Conservation (phyloP, 2,329 filamentous ascomycete genomes). For the Phaeosphaeria sp. region DNA sequence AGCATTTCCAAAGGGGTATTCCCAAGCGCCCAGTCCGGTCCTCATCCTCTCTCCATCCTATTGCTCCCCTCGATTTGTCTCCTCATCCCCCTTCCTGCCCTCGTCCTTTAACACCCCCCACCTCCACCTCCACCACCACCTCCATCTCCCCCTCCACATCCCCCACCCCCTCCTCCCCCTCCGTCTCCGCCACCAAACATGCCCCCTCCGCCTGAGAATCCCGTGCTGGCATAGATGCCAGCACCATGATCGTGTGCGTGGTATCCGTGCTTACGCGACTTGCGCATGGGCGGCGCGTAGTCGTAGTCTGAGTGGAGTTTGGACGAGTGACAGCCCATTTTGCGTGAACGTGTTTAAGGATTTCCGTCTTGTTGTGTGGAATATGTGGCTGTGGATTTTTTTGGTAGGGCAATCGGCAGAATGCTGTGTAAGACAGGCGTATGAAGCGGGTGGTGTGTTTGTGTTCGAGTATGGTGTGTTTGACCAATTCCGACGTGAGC, state of each 20-base stretch:
- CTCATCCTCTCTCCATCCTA: background rate
- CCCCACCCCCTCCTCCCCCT: slow-evolving; percentile 11
- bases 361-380: background rate
- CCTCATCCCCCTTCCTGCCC: background rate
- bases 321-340: slow-evolving; percentile 28
- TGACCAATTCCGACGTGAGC: no score
- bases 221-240: background rate
- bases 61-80: no score
- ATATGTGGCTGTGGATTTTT: no score
- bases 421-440: no score
- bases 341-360: background rate
- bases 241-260: background rate
- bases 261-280: background rate
- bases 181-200: slow-evolving; percentile 11
- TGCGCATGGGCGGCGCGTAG: slow-evolving; percentile 18
- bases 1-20: slow-evolving; percentile 1
- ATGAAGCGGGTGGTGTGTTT: no score
- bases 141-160: slow-evolving; percentile 8
- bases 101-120: slow-evolving; percentile 6
- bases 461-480: no score
- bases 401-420: no score
- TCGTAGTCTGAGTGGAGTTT: slow-evolving; percentile 12
- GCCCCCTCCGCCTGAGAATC: background rate
- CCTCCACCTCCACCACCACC: slow-evolving; percentile 13
- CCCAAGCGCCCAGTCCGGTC: slow-evolving; percentile 1